phyloP scores from a whole-genome alignment of 1,284 basidiomycete species.

The Stereum hirsutum region DNA sequence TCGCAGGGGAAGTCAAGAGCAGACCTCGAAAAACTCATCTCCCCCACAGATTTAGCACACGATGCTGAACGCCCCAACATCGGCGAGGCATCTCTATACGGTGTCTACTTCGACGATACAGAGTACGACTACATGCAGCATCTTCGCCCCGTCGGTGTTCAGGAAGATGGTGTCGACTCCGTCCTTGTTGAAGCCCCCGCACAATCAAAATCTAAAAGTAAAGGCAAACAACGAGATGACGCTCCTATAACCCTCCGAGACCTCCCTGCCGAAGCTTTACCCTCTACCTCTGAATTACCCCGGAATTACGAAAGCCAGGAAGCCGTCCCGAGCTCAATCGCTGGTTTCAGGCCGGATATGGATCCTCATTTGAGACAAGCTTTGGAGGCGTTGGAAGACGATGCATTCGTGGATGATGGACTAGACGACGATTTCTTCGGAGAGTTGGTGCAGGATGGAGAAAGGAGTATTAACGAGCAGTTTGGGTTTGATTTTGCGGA shows the following conservation, averaged over 20 bases:
- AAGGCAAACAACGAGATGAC: conserved; percentile 29
- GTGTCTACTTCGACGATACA: conserved; percentile 95
- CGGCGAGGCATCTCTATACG: conserved; percentile 88
- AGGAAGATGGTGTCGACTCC: conserved; percentile 72
- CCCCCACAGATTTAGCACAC: conserved; percentile 49
- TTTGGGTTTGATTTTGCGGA: conserved; percentile 66
- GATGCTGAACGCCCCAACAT: conserved; percentile 38
- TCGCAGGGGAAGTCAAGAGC: conserved; percentile 67
- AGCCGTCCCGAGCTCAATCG: conserved; percentile 72
- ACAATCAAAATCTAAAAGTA: conserved; percentile 23
- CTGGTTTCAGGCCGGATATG: conserved; percentile 94
- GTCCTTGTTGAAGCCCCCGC: conserved; percentile 66
- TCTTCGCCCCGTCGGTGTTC: conserved; percentile 65
- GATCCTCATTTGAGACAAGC: conserved; percentile 92
- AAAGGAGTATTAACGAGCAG: conserved; percentile 44
- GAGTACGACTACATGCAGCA: conserved; percentile 99
- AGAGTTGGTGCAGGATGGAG: conserved; percentile 69
- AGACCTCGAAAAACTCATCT: conserved; percentile 57
- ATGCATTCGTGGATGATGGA: conserved; percentile 81
- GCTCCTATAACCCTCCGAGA: conserved; percentile 29
- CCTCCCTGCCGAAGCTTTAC: conserved; percentile 65
- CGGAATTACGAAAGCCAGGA: conserved; percentile 67
- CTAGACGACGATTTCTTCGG: conserved; percentile 68
- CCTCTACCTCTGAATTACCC: conserved; percentile 69
- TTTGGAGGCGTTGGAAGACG: conserved; percentile 93